These are phyloP conservation scores for Lepidium sativum DNA, from an alignment of 345 rosid genomes.

Conservation along the genomic window DNA sequence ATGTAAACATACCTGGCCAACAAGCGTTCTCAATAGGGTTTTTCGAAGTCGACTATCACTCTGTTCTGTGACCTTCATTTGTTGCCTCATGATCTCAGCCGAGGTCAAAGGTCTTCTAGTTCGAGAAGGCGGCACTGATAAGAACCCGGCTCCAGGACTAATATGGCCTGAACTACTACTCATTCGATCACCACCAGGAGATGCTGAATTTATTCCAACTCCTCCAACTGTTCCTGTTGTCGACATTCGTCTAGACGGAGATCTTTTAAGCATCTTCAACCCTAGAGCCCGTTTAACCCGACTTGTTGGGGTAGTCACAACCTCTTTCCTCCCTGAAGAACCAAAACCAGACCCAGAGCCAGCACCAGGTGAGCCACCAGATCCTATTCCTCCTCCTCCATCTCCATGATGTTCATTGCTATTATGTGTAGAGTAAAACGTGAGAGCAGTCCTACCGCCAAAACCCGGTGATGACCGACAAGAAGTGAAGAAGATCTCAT, in stretches of 20 bases:
- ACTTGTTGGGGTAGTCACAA: constrained; percentile 65
- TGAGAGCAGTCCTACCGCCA: constrained; percentile 64
- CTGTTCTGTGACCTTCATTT: constrained; percentile 86
- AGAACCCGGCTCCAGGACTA: constrained; percentile 32
- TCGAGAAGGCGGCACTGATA: constrained; percentile 36
- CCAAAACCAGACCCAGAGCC: constrained; percentile 22
- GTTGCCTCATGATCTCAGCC: constrained; percentile 92
- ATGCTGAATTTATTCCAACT: constrained; percentile 33
- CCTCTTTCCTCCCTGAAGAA: constrained; percentile 59
- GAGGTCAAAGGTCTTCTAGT: constrained; percentile 71
- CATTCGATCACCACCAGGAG: constrained; percentile 35
- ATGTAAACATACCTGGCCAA: constrained; percentile 67
- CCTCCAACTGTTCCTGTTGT: constrained; percentile 23
- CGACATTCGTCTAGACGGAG: constrained; percentile 64
- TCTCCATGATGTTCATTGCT: constrained; percentile 27
- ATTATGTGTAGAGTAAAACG: constrained; percentile 47
- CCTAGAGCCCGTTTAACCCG: constrained; percentile 69
- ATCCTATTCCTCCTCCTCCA: constrained; percentile 33
- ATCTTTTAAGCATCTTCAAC: constrained; percentile 61
- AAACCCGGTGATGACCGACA: constrained; percentile 84
- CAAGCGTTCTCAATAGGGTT: constrained; percentile 79
- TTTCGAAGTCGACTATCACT: constrained; percentile 77
- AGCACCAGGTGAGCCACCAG: constrained; percentile 9
- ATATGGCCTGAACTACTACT: constrained; percentile 6
- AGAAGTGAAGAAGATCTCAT: constrained; percentile 80